Evolutionary conservation across 2,329 filamentous ascomycete genomes (phyloP), one percentile per base, ranked within the genome.

Genomic region (Trichophyton mentagrophytes): DNA sequence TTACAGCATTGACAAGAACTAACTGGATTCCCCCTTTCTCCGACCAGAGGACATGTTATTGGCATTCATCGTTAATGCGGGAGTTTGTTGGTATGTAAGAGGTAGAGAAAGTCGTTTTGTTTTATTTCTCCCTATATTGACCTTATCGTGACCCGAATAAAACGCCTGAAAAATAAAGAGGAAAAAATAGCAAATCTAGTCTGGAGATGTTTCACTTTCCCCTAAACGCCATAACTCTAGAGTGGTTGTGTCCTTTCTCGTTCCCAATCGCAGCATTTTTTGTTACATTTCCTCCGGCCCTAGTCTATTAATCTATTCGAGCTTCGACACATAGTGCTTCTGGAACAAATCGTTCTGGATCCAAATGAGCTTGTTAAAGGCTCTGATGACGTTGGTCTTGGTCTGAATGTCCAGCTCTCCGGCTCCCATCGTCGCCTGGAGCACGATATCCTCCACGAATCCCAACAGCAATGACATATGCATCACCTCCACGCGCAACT

Each of bases 341-440:
- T 67, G 64, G 61, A 70, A 70, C 25, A 70, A 61, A 60, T 70
- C 69, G 62, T 70, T 70, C 63, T 70, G 69, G 44, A 70, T 67
- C 69, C 69, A 70, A 40, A 69, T 58, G 46, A 68, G 60, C 63
- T 70, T 70, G 62, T 69, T 69, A 47, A 68, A 66, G 8, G 69
- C 69, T 9, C 62, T 62, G 27, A 70, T 53, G 11, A 68, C 64
- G 55, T 65, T 62, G 27, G 66, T 65, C 59, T 67, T 69, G 3
- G 61, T 67, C 51, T 65, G 60, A n/a, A 64, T 15, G 30, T 69
- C 68, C 20, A 69, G 57, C 1, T 60, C 65, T 15, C 69, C 66
- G 17, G 67, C 64, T 3, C 65, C 67, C 65, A 70, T 66, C 15
- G 67, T 66, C 5, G 66, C 65, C 55, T 66, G 65, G 5, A 68